Conservation (phyloP, 768 basidiomycete species). For the Gymnopilus dilepis region DNA sequence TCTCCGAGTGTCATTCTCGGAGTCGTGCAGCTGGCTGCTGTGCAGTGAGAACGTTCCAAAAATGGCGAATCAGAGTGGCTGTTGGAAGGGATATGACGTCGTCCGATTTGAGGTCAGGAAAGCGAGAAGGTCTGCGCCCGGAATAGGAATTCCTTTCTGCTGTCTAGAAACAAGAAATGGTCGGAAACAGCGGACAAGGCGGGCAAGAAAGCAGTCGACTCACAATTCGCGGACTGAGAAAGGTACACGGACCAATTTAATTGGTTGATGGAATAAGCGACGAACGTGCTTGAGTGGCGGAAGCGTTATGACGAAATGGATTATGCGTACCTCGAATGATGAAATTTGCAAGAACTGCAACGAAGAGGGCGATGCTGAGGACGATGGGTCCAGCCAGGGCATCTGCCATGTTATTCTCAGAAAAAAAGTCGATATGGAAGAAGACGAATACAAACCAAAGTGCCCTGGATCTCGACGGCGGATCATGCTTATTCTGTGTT, state of each 20-base stretch:
- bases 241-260: constrained; percentile 9
- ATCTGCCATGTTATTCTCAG: constrained; percentile 50
- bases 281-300: constrained; percentile 19
- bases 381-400: constrained; percentile 82
- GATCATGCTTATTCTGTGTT: constrained; percentile 90
- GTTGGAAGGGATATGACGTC: constrained; percentile 21
- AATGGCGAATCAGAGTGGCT: constrained; percentile 8
- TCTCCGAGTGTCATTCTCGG: too few species aligned
- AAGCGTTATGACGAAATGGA: background rate
- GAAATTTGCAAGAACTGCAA: constrained; percentile 89
- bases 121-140: constrained; percentile 23
- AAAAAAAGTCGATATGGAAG: background rate
- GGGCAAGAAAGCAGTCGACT: constrained; percentile 14
- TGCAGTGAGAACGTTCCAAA: too few species aligned
- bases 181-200: background rate
- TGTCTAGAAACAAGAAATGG: constrained; percentile 15
- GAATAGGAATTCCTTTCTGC: constrained; percentile 30
- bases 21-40: too few species aligned
- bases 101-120: constrained; percentile 13
- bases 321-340: constrained; percentile 72
- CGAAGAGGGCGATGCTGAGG: constrained; percentile 82
- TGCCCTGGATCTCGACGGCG: constrained; percentile 85
- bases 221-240: constrained; percentile 65
- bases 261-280: constrained; percentile 4
- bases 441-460: constrained; percentile 65